Evolutionary conservation across 2,329 filamentous ascomycete genomes (phyloP).

Genomic region (Paecilomyces sp.): DNA sequence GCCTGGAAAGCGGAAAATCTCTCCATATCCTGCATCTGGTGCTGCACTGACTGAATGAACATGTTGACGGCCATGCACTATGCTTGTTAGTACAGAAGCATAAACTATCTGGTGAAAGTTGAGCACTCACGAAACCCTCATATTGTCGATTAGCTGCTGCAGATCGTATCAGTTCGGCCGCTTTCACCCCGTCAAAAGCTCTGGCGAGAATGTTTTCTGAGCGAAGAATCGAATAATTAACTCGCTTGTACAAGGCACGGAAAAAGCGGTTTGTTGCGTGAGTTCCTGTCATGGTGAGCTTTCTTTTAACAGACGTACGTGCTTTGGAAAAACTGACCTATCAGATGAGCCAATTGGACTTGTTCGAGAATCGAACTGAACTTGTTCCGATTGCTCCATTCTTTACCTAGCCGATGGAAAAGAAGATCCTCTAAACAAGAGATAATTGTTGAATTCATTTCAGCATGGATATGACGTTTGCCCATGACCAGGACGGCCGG

Average conservation of each 20-base stretch:
- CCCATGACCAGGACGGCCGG: neutral
- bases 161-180: neutral
- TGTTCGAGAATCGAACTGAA: neutral
- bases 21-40: neutral
- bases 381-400: neutral
- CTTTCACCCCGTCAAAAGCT: neutral
- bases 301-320: no score
- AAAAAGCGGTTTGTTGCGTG: neutral
- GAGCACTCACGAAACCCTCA: neutral
- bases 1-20: slow-evolving; percentile 3
- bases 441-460: neutral
- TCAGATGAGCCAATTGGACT: neutral
- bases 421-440: neutral
- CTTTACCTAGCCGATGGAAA: neutral
- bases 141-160: neutral
- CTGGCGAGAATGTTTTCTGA: no score
- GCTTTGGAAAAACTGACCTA: neutral
- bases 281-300: neutral
- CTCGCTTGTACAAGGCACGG: neutral
- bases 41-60: neutral
- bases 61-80: neutral
- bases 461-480: neutral
- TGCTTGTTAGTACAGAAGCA: neutral
- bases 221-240: neutral
- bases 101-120: neutral